Evolutionary conservation across 192 early-diverging fungal species (phyloP).

Genomic region (Oehlia diaphana): DNA sequence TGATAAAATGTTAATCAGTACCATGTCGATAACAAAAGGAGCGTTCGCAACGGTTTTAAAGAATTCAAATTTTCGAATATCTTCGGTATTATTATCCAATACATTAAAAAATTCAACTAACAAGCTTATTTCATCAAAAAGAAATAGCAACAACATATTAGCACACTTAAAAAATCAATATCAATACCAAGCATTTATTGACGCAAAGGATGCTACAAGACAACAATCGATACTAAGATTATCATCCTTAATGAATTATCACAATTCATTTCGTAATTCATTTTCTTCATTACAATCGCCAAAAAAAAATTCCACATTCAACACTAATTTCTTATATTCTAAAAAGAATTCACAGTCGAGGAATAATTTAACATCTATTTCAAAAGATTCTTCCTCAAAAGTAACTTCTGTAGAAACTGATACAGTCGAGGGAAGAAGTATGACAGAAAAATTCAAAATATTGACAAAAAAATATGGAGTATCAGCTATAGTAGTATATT

Average conservation of each 20-base stretch:
- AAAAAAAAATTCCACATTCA: background rate
- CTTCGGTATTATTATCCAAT: background rate
- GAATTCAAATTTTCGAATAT: background rate
- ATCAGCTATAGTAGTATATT: slow-evolving; percentile 51
- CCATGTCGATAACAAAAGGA: background rate
- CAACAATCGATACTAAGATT: background rate
- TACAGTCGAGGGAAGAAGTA: background rate
- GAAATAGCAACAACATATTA: background rate
- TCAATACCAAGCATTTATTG: background rate
- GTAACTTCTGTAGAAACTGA: background rate
- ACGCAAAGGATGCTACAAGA: background rate
- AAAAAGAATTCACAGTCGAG: background rate
- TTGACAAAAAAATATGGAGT: slow-evolving; percentile 54
- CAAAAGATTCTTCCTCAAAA: background rate
- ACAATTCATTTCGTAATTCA: background rate
- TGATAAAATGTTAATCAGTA: too few relatives aligned
- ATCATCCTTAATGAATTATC: background rate
- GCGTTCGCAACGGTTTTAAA: background rate
- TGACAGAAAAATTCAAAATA: slow-evolving; percentile 32
- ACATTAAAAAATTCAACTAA: background rate
- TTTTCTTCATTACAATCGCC: background rate
- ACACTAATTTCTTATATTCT: background rate
- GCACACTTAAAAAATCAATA: background rate
- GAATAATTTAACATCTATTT: background rate
- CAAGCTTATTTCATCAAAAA: background rate